Evolutionary conservation across 257 asterid species (phyloP).

Genomic region (Ballota nigra): DNA sequence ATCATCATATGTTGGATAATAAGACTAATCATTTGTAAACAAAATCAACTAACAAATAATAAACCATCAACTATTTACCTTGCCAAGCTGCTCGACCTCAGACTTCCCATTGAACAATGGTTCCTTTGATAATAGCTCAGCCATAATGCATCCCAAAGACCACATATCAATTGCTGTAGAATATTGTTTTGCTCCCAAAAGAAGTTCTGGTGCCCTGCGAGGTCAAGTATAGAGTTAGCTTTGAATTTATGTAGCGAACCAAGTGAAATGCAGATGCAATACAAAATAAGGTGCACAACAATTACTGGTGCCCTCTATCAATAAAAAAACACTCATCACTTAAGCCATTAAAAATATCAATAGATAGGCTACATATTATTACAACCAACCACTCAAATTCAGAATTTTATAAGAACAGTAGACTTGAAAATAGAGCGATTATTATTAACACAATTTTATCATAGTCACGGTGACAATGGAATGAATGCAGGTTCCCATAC

Average conservation of each 20-base stretch:
- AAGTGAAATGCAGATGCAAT: neutral
- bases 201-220: constrained; percentile 88
- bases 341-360: neutral
- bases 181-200: constrained; percentile 76
- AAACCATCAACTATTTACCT: constrained; percentile 41
- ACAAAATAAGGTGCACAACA: neutral
- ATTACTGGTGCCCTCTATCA: neutral
- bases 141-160: constrained; percentile 96
- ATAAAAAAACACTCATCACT: neutral
- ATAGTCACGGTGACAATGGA: neutral
- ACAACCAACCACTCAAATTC: neutral
- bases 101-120: constrained; percentile 76
- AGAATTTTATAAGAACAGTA: neutral
- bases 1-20: neutral
- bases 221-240: neutral
- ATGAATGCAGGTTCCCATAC: neutral
- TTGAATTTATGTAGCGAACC: neutral
- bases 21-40: neutral
- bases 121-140: constrained; percentile 63
- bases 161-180: constrained; percentile 95
- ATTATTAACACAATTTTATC: neutral
- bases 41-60: neutral
- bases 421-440: neutral
- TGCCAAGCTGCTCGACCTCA: constrained; percentile 77
- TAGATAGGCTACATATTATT: neutral